phyloP scores from a whole-genome alignment of 257 asterid genomes.

The Nicotiana obtusifolia region DNA sequence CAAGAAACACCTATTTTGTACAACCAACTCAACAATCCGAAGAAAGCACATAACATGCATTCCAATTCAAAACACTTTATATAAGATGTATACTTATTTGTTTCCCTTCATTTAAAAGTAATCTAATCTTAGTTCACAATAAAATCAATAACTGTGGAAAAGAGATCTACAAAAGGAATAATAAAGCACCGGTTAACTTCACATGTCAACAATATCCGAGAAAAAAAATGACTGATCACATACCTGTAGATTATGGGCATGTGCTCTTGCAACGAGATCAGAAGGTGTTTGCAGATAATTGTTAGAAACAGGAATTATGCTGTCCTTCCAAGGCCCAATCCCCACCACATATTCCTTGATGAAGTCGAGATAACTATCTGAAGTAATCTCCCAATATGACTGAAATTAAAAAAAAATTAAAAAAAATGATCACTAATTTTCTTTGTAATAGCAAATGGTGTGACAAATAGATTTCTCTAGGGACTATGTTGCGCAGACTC shows the following conservation, averaged over 20 bases:
- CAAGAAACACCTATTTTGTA: neutral
- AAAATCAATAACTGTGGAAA: neutral
- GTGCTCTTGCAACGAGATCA: slow-evolving; percentile 90
- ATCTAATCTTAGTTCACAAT: neutral
- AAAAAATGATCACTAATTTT: neutral
- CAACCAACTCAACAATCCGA: neutral
- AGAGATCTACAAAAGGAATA: neutral
- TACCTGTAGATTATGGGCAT: slow-evolving; percentile 90
- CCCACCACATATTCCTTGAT: slow-evolving; percentile 87
- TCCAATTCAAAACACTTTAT: neutral
- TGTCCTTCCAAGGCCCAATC: slow-evolving; percentile 96
- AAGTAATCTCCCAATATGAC: slow-evolving; percentile 86
- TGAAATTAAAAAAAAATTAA: slow-evolving; percentile 28
- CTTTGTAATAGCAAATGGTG: neutral
- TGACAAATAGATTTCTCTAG: neutral
- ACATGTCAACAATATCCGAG: neutral
- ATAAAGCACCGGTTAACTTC: neutral
- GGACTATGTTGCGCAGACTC: too few relatives aligned
- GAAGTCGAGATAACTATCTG: slow-evolving; percentile 72
- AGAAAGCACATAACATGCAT: neutral
- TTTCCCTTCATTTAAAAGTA: neutral
- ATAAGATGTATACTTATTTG: neutral
- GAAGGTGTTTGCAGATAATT: slow-evolving; percentile 59
- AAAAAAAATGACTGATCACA: neutral
- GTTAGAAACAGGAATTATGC: slow-evolving; percentile 35